A percentile compares a stretch with the other conserved stretches of the same genome.
Evolutionary conservation across 2,329 filamentous ascomycete species (phyloP).

Genomic region (Colletotrichum trifolii): DNA sequence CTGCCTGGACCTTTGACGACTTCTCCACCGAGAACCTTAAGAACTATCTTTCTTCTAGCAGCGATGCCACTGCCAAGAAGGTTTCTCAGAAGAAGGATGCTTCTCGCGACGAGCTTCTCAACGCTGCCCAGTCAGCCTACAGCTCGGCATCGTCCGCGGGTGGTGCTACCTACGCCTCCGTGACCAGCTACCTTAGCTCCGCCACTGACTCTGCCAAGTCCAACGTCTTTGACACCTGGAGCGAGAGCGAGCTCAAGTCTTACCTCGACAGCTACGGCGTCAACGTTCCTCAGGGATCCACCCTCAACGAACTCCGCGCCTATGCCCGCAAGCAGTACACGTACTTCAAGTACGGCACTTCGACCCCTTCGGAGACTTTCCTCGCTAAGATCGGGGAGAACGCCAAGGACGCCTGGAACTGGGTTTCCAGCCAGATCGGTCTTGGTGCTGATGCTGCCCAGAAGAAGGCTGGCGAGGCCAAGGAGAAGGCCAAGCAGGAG

Average conservation of each 20-base stretch:
- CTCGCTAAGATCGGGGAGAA: conserved; percentile 70
- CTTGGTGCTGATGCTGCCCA: conserved; percentile 58
- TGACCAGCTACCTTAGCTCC: conserved; percentile 75
- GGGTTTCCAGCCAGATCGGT: conserved; percentile 61
- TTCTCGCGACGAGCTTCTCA: conserved; percentile 78
- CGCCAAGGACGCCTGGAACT: conserved; percentile 60
- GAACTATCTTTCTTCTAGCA: conserved; percentile 62
- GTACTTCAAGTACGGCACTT: conserved; percentile 82
- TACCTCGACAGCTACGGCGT: conserved; percentile 86
- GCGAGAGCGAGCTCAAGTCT: conserved; percentile 76
- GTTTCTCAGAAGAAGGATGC: conserved; percentile 70
- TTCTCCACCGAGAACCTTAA: conserved; percentile 78
- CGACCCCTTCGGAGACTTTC: conserved; percentile 71
- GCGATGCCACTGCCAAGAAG: conserved; percentile 67
- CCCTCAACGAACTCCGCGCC: conserved; percentile 75
- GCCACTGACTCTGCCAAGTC: conserved; percentile 75
- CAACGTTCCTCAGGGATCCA: conserved; percentile 73
- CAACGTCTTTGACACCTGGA: conserved; percentile 78
- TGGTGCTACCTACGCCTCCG: conserved; percentile 70
- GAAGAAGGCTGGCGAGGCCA: conserved; percentile 56
- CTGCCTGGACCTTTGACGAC: conserved; percentile 83
- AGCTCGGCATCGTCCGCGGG: conserved; percentile 68
- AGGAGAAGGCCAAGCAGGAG: conserved; percentile 58
- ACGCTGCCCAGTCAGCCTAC: conserved; percentile 71
- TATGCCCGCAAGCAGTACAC: conserved; percentile 78